Evolutionary conservation across 768 basidiomycete species (phyloP).

Genomic region (Mycena venus): DNA sequence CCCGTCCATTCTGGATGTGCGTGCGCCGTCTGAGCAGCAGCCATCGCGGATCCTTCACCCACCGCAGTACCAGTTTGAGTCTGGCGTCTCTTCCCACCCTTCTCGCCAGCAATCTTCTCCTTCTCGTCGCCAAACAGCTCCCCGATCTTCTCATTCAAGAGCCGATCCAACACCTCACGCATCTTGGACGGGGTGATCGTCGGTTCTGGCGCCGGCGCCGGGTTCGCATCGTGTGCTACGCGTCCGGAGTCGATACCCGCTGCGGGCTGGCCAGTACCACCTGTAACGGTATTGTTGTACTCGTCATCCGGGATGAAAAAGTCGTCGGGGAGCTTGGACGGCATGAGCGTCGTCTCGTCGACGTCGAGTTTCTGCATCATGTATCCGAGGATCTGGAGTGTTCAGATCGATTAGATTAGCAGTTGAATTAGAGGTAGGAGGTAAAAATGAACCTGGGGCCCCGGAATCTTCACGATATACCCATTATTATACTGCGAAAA

Average conservation of each 20-base stretch:
- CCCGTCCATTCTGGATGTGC: too few species aligned
- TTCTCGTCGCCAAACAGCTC: conserved; percentile 20
- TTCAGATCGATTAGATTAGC: too few species aligned
- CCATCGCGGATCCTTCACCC: too few species aligned
- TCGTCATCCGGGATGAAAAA: conserved; percentile 31
- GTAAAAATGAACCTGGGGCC: conserved; percentile 36
- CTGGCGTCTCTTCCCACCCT: too few species aligned
- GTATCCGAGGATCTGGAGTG: conserved; percentile 15
- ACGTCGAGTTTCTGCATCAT: conserved; percentile 6
- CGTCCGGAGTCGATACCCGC: too few species aligned
- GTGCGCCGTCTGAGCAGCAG: too few species aligned
- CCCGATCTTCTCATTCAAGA: conserved; percentile 23
- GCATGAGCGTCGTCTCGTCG: conserved; percentile 38
- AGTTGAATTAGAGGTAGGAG: too few species aligned
- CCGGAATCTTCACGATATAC: conserved; percentile 34
- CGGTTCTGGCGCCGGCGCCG: too few species aligned
- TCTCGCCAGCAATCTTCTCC: too few species aligned
- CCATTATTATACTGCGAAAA: conserved; percentile 28
- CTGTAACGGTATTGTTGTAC: conserved; percentile 2
- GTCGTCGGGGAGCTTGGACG: conserved; percentile 8
- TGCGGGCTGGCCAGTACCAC: too few species aligned
- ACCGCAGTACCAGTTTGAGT: too few species aligned
- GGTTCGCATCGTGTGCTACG: too few species aligned
- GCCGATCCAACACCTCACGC: conserved; percentile 8
- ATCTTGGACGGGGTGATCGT: conserved; percentile 13